Conservation (phyloP, 1,284 basidiomycete genomes). For the Ustilago shanxiensis region DNA sequence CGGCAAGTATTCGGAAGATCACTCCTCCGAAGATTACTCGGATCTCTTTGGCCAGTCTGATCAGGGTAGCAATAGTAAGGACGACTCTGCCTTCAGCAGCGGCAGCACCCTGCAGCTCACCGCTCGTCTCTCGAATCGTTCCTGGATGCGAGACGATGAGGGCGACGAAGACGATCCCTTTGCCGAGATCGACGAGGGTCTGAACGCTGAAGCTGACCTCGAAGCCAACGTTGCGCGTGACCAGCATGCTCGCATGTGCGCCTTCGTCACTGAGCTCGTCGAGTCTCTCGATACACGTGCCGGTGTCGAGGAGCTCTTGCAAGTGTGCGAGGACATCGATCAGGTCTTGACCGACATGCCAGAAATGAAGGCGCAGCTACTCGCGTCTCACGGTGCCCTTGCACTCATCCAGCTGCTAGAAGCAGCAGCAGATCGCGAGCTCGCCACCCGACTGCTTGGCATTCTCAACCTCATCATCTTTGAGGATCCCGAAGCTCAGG, state of each 20-base stretch:
- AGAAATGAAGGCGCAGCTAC: slow-evolving; percentile 90
- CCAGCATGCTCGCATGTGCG: slow-evolving; percentile 79
- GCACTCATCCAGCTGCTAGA: slow-evolving; percentile 93
- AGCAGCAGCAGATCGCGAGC: slow-evolving; percentile 81
- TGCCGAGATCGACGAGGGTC: slow-evolving; percentile 61
- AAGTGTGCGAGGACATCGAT: slow-evolving; percentile 89
- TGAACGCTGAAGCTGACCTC: slow-evolving; percentile 59
- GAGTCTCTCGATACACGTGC: slow-evolving; percentile 85
- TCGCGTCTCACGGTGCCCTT: slow-evolving; percentile 92
- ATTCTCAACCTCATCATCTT: slow-evolving; percentile 91
- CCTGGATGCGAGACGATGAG: slow-evolving; percentile 60
- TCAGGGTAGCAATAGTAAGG: slow-evolving; percentile 28
- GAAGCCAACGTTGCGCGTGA: slow-evolving; percentile 65
- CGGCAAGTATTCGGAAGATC: slow-evolving; percentile 56
- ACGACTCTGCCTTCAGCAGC: slow-evolving; percentile 30
- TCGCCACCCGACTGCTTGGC: slow-evolving; percentile 84
- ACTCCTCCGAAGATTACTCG: slow-evolving; percentile 59
- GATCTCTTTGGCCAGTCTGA: slow-evolving; percentile 54
- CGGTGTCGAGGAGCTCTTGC: slow-evolving; percentile 82
- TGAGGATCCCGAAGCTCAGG: slow-evolving; percentile 85
- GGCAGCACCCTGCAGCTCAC: slow-evolving; percentile 55
- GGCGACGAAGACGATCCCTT: slow-evolving; percentile 62
- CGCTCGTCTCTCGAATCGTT: slow-evolving; percentile 57
- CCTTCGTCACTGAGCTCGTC: slow-evolving; percentile 83
- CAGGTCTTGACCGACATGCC: slow-evolving; percentile 82